Evolutionary conservation across 169 alveolate species (phyloP), one percentile per base, ranked within the genome.

Genomic region (Theileria annulata): DNA sequence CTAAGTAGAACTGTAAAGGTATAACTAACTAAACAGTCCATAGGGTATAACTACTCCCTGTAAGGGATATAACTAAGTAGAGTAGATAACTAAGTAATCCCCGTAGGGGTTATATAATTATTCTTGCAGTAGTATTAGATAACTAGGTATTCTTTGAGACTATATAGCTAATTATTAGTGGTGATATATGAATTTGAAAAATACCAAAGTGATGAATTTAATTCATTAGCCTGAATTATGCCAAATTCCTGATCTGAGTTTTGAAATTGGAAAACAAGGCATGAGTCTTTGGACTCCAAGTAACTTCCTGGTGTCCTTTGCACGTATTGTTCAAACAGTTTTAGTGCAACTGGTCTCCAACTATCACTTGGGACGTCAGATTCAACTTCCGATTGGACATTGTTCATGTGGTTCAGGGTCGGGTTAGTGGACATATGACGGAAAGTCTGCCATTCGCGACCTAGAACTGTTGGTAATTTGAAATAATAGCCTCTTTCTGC

Each of bases 211-310:
- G 82, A 78, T 15, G 75, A 37, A 54, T 87, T 81, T 54, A 94
- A 85, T 69, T 94, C 97, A 59, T 85, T 89, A 23, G 97, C 96
- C 67, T 94, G 97, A 88, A 92, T 79, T 47, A 87, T 75, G 15
- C 96, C 95, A 67, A 94, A 92, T 71, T 94, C 94, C 25, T 95
- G 95, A 71, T 94, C 97, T 0, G 95, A 88, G 80, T 91, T 88
- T 56, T 94, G 87, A 79, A 87, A 94, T 87, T 92, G 96, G 90
- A 92, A 94, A 33, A 92, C 93, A 42, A 92, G 74, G 47, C 92
- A 87, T 28, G 87, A 71, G 23, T 92, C 96, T 88, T 91, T 92
- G 62, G 88, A 86, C 74, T 94, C 97, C 70, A 94, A 80, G 85
- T 91, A 94, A 63, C 95, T 86, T 3, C 97, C 97, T 62, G 94